Evolutionary conservation across 148 eudicot species (phyloP).

Genomic region (Linanthus parryae): DNA sequence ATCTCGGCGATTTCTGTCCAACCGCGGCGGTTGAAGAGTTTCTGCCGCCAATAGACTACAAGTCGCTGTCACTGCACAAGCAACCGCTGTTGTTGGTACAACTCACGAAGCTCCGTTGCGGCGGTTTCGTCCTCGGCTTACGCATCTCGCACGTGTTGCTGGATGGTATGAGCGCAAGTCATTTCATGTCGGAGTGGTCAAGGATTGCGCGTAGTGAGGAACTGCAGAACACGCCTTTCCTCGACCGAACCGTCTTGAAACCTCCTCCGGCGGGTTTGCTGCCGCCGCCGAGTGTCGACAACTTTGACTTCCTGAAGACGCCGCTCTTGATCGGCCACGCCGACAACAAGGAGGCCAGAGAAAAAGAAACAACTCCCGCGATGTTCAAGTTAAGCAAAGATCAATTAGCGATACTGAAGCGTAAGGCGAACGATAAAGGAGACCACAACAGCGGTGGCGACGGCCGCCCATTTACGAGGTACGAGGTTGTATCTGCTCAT

Average conservation of each 20-base stretch:
- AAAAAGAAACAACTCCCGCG: constrained; percentile 14
- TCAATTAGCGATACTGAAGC: constrained; percentile 28
- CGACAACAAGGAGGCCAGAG: constrained; percentile 9
- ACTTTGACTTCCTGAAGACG: constrained; percentile 11
- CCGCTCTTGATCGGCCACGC: constrained; percentile 20
- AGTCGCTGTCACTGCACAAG: constrained; percentile 16
- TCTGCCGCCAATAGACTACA: constrained; percentile 19
- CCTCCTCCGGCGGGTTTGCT: constrained; percentile 14
- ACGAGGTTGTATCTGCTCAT: constrained; percentile 38
- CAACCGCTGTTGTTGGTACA: constrained; percentile 29
- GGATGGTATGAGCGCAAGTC: constrained; percentile 41
- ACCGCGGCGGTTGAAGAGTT: constrained; percentile 6
- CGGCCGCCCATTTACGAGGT: constrained; percentile 28
- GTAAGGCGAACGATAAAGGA: constrained; percentile 23
- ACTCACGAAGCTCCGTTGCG: constrained; percentile 39
- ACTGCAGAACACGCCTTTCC: constrained; percentile 16
- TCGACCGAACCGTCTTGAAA: constrained; percentile 23
- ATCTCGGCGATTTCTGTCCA: constrained; percentile 27
- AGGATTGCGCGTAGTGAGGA: constrained; percentile 34
- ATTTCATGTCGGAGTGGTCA: constrained; percentile 42
- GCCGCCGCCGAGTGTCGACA: constrained; percentile 1
- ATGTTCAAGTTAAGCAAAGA: constrained; percentile 17
- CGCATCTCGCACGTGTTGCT: constrained; percentile 26
- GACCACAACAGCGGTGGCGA: not conserved
- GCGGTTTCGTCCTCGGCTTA: constrained; percentile 31